phyloP scores from a whole-genome alignment of 805 yeast genomes.

The Hanseniaspora nectarophila region DNA sequence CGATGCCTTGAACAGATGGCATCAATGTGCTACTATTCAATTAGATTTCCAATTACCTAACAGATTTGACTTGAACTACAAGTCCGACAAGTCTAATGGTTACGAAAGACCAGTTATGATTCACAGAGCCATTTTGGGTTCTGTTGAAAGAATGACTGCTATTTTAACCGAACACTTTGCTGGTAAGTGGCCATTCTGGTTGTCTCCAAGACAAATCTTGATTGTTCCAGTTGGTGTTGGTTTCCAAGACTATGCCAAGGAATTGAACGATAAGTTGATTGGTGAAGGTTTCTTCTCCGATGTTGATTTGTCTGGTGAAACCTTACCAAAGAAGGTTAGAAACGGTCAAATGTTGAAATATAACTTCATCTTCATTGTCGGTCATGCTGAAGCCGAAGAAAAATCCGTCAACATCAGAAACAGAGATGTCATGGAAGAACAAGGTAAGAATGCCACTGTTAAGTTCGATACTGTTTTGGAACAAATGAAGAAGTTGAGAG shows the following conservation, averaged over 20 bases:
- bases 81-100: slow-evolving; percentile 50
- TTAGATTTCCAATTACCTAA: slow-evolving; percentile 95
- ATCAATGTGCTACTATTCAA: slow-evolving; percentile 98
- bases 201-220: slow-evolving; percentile 95
- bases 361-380: slow-evolving; percentile 93
- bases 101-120: slow-evolving; percentile 92
- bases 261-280: slow-evolving; percentile 57
- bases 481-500: slow-evolving; percentile 57
- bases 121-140: slow-evolving; percentile 96
- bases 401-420: slow-evolving; percentile 86
- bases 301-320: slow-evolving; percentile 86
- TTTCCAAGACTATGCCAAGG: slow-evolving; percentile 79
- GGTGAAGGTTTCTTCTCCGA: slow-evolving; percentile 79
- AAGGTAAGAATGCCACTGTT: slow-evolving; percentile 81
- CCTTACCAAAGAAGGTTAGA: slow-evolving; percentile 96
- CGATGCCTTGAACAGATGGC: slow-evolving; percentile 93
- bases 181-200: slow-evolving; percentile 99
- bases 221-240: slow-evolving; percentile 96
- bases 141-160: slow-evolving; percentile 98
- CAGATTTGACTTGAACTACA: slow-evolving; percentile 83
- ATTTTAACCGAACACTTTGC: slow-evolving; percentile 95
- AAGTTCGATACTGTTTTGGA: slow-evolving; percentile 57
- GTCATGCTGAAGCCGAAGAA: slow-evolving; percentile 78
- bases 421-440: slow-evolving; percentile 87
- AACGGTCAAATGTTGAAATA: slow-evolving; percentile 88